These are phyloP conservation scores for Colletotrichum chrysophilum DNA, from an alignment of 2,329 filamentous ascomycete species.

Conservation along the genomic window DNA sequence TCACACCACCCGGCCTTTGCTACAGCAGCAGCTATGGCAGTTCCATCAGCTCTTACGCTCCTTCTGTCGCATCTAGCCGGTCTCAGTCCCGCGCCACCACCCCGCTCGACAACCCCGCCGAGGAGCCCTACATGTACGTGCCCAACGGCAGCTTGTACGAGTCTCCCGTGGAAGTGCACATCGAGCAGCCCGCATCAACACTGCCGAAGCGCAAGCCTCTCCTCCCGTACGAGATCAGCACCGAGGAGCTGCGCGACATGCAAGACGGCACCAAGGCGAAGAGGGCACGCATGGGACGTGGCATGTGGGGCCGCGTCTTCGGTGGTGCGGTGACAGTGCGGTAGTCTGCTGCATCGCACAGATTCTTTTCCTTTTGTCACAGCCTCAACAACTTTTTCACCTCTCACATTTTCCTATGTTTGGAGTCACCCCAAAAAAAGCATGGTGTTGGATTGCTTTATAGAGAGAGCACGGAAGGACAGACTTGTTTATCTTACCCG, in stretches of 20 bases:
- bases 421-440: constrained; percentile 16
- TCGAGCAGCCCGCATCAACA: constrained; percentile 44
- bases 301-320: constrained; percentile 61
- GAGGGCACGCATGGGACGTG: constrained; percentile 50
- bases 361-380: background rate
- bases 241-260: constrained; percentile 56
- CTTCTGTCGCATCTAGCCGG: constrained; percentile 50
- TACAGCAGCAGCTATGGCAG: constrained; percentile 44
- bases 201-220: constrained; percentile 28
- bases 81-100: constrained; percentile 54
- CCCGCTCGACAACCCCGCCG: constrained; percentile 50
- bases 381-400: background rate
- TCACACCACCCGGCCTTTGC: constrained; percentile 52
- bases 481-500: background rate
- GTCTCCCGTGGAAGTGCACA: constrained; percentile 52
- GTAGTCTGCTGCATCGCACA: constrained; percentile 24
- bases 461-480: constrained; percentile 13
- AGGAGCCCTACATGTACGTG: constrained; percentile 48
- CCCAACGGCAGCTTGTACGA: constrained; percentile 50
- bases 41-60: constrained; percentile 51
- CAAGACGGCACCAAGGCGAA: constrained; percentile 54
- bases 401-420: constrained; percentile 18
- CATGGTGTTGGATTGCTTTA: constrained; percentile 20
- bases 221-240: constrained; percentile 61
- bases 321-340: constrained; percentile 47